Conservation (phyloP, 257 asterid genomes). For the Mentha longifolia region DNA sequence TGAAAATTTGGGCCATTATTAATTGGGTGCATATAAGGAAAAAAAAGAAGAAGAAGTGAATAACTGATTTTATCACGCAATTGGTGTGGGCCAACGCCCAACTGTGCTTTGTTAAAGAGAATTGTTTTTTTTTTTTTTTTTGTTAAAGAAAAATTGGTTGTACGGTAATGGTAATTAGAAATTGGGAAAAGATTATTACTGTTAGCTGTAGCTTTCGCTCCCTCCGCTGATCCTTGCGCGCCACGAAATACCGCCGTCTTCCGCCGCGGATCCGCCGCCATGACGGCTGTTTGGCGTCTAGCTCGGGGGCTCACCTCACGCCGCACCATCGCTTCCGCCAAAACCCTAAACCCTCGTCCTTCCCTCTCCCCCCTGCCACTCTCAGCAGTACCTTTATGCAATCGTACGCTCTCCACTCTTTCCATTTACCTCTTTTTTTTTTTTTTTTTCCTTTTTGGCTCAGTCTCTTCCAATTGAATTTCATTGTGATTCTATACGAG, state of each 20-base stretch:
- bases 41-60: too few relatives aligned
- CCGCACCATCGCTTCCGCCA: slow-evolving; percentile 48
- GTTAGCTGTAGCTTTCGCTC: background rate
- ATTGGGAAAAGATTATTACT: background rate
- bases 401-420: slow-evolving; percentile 43
- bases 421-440: background rate
- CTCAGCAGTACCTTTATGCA: slow-evolving; percentile 33
- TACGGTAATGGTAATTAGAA: background rate
- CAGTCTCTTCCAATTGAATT: background rate
- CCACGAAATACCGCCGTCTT: slow-evolving; percentile 34
- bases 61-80: too few relatives aligned
- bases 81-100: too few relatives aligned
- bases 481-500: background rate
- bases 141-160: too few relatives aligned
- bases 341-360: slow-evolving; percentile 55
- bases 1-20: background rate
- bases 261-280: slow-evolving; percentile 29
- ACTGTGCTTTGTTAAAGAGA: too few relatives aligned
- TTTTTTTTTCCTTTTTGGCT: too few relatives aligned
- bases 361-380: slow-evolving; percentile 30
- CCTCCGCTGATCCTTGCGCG: slow-evolving; percentile 31
- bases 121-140: too few relatives aligned
- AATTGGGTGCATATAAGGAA: too few relatives aligned
- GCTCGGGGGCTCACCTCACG: slow-evolving; percentile 41
- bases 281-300: slow-evolving; percentile 64